A percentile compares a stretch with the other conserved stretches of the same genome.
Evolutionary conservation across 2,329 filamentous ascomycete genomes (phyloP).

Genomic region (Diaporthe citriasiana): DNA sequence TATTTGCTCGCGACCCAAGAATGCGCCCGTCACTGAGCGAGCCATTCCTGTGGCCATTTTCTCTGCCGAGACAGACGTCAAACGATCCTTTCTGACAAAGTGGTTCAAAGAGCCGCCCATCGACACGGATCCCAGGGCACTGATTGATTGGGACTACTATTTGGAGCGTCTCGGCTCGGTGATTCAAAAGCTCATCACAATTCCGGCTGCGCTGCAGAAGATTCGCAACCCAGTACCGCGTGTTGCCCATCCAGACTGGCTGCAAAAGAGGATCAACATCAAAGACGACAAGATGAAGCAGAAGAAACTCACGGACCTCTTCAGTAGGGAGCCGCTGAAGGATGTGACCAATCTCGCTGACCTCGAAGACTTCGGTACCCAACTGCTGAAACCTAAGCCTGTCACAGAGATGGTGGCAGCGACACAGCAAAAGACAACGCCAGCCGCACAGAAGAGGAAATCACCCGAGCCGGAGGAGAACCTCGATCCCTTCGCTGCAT

Average conservation of each 20-base stretch:
- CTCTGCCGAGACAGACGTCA: constrained; percentile 89
- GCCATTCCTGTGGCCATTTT: constrained; percentile 97
- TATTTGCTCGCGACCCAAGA: constrained; percentile 88
- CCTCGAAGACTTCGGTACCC: constrained; percentile 85
- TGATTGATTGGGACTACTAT: constrained; percentile 99
- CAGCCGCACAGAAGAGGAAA: constrained; percentile 77
- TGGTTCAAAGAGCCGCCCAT: constrained; percentile 95
- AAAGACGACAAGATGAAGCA: constrained; percentile 99
- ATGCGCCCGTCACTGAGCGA: constrained; percentile 93
- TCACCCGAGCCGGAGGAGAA: constrained; percentile 77
- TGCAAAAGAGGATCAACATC: constrained; percentile 91
- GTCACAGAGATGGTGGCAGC: constrained; percentile 66
- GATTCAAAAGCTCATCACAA: constrained; percentile 99
- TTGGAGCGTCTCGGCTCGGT: constrained; percentile 95
- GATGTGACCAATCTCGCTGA: constrained; percentile 81
- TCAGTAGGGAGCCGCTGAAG: constrained; percentile 79
- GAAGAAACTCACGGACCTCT: constrained; percentile 97
- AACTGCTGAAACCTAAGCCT: constrained; percentile 75
- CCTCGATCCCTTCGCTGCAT: constrained; percentile 82
- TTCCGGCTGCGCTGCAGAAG: constrained; percentile 96
- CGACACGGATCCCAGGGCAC: constrained; percentile 88
- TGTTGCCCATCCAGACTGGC: constrained; percentile 95
- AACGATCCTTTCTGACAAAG: constrained; percentile 90
- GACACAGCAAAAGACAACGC: constrained; percentile 65
- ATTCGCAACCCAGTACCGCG: constrained; percentile 94